Conservation (phyloP, 441 rosid genomes). For the Pelargonium fulgidum region DNA sequence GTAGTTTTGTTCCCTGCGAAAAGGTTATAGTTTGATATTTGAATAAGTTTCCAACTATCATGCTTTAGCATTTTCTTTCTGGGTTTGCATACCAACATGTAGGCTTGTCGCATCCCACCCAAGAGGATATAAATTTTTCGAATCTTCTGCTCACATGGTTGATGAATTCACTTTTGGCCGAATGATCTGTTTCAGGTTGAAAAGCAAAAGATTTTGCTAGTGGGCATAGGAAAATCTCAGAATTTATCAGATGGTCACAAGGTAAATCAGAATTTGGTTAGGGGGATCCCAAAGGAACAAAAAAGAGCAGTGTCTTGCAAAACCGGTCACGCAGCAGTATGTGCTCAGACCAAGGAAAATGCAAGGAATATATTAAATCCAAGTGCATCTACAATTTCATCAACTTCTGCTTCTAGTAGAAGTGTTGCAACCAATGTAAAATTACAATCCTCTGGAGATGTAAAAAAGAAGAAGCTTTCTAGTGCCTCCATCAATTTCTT, state of each 20-base stretch:
- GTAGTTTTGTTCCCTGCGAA: background rate
- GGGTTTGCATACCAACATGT: background rate
- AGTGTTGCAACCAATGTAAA: slow-evolving; percentile 28
- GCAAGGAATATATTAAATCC: slow-evolving; percentile 26
- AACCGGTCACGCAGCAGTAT: slow-evolving; percentile 17
- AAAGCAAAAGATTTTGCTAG: slow-evolving; percentile 74
- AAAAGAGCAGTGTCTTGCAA: slow-evolving; percentile 21
- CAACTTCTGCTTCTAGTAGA: slow-evolving; percentile 24
- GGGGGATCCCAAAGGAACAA: slow-evolving; percentile 17
- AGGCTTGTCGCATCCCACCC: background rate
- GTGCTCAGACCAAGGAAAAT: slow-evolving; percentile 23
- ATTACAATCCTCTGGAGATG: slow-evolving; percentile 31
- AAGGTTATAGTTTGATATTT: background rate
- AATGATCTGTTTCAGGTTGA: slow-evolving; percentile 50
- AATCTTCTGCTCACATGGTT: background rate
- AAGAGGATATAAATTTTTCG: background rate
- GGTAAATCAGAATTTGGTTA: slow-evolving; percentile 25
- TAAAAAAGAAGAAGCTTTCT: slow-evolving; percentile 36
- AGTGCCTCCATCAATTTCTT: slow-evolving; percentile 48
- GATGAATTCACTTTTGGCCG: background rate
- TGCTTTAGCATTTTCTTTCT: background rate
- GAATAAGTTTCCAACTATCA: background rate
- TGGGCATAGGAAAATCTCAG: slow-evolving; percentile 42
- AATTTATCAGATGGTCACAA: slow-evolving; percentile 33
- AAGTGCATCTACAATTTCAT: slow-evolving; percentile 25